Evolutionary conservation across 2,329 filamentous ascomycete species (phyloP), one percentile per base, ranked within the genome.

Genomic region (Beauveria asiatica): DNA sequence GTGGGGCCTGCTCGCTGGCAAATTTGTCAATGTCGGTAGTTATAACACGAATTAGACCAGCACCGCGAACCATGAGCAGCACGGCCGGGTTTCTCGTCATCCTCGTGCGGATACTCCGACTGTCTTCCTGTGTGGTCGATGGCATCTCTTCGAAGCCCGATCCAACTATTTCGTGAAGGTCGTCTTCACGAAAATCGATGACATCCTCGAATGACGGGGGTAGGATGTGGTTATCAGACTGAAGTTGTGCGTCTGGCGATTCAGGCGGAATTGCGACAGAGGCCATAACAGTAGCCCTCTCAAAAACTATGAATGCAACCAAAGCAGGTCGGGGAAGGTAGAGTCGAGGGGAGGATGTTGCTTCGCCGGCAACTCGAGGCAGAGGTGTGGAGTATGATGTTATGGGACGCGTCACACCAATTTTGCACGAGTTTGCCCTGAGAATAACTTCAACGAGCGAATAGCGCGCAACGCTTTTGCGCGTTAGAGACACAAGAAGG

Each of bases 291-390:
- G 94, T 80, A 4, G 90, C 89, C 64, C 87, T 84, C 61, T 88
- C 87, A 65, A 97, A 92, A 1, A 93, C 80, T 44, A 94, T 74
- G 69, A 92, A 96, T 7, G 90, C 92, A 25, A 92, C 89, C 45
- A 94, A 82, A 10, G 85, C 86, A 17, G 91, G 89, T 55, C 83
- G 83, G 5, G 94, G 92, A 17, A 97, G 78, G 63, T 93, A 86
- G 19, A 99, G 70, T 59, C 83, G 84, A 48, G 90, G 88, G 63
- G 79, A 75, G 19, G 71, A 63, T 8, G 74, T 67, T 21, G 76
- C 72, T 3, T 66, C 60, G 9, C 68, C 61, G 44, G 69, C 65
- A 23, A 74, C 72, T 13, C 72, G 65, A 55, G 82, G 72, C 63
- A 78, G 69, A 56, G 82, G 77, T 60, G 79, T 81, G 57, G 76